Conservation (phyloP, 2,329 filamentous ascomycete genomes). For the Cytospora piceicola region DNA sequence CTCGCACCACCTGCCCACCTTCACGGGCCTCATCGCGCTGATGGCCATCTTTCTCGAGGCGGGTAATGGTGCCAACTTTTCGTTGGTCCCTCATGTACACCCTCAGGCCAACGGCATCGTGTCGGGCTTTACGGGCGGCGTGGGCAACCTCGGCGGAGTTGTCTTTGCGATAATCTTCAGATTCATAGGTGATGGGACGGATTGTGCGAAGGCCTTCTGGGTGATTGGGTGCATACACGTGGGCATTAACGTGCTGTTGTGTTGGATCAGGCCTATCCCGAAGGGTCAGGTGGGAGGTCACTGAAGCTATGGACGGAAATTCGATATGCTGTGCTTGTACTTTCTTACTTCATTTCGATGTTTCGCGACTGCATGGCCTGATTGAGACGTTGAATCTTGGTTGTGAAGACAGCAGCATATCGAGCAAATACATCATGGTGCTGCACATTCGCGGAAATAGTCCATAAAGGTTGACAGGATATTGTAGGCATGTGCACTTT, state of each 20-base stretch:
- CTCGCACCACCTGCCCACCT: constrained; percentile 62
- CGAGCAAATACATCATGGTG: too few species aligned
- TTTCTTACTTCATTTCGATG: not conserved
- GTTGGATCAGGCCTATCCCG: constrained; percentile 59
- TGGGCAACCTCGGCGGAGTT: constrained; percentile 84
- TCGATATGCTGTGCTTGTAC: not conserved
- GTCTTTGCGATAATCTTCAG: constrained; percentile 84
- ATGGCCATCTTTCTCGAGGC: constrained; percentile 84
- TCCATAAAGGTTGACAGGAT: too few species aligned
- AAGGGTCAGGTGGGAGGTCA: constrained; percentile 55
- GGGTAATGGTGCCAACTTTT: constrained; percentile 84
- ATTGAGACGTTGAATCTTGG: too few species aligned
- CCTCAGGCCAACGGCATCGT: constrained; percentile 79
- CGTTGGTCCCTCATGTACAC: constrained; percentile 84
- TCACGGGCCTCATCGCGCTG: constrained; percentile 77
- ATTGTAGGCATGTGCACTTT: too few species aligned
- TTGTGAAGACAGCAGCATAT: too few species aligned
- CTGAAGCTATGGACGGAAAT: constrained; percentile 32
- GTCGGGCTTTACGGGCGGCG: constrained; percentile 76
- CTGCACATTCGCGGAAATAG: too few species aligned
- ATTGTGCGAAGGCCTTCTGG: constrained; percentile 76
- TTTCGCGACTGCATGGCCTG: too few species aligned
- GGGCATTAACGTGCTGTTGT: constrained; percentile 66
- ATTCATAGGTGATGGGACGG: constrained; percentile 63
- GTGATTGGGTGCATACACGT: constrained; percentile 80